Conservation (phyloP, 129 eudicot genomes). For the Flaveria brownii region DNA sequence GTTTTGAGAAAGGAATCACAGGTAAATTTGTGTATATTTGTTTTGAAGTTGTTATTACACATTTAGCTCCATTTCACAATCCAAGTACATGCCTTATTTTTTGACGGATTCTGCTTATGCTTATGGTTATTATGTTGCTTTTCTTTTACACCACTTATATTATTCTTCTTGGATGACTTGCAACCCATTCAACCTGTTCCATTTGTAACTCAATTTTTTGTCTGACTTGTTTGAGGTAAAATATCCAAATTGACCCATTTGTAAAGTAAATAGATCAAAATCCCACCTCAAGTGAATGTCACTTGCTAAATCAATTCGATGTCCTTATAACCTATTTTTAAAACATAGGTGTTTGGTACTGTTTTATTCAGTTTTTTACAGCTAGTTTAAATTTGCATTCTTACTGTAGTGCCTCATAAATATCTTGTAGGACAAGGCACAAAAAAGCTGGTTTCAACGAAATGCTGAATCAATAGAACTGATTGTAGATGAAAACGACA, state of each 20-base stretch:
- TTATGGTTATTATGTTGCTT: background rate
- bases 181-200: background rate
- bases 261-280: background rate
- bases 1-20: conserved; percentile 75
- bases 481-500: conserved; percentile 74
- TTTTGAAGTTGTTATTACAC: conserved; percentile 5
- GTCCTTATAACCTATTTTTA: background rate
- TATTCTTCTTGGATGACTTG: background rate
- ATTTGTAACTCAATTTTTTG: background rate
- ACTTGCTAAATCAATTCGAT: background rate
- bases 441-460: conserved; percentile 69
- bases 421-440: conserved; percentile 67
- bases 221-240: background rate
- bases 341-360: background rate
- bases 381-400: conserved; percentile 6
- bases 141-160: background rate
- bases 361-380: background rate
- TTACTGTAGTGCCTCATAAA: conserved; percentile 8
- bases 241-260: background rate
- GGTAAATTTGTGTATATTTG: conserved; percentile 38
- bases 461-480: conserved; percentile 75
- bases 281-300: background rate
- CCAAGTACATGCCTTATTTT: background rate
- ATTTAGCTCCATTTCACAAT: conserved; percentile 18
- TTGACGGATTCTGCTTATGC: background rate